Percentiles rank a stretch among this genome's conserved stretches.
These are phyloP conservation scores for Aspergillus cavernicola DNA, from an alignment of 495 filamentous ascomycete species.

Conservation along the genomic window DNA sequence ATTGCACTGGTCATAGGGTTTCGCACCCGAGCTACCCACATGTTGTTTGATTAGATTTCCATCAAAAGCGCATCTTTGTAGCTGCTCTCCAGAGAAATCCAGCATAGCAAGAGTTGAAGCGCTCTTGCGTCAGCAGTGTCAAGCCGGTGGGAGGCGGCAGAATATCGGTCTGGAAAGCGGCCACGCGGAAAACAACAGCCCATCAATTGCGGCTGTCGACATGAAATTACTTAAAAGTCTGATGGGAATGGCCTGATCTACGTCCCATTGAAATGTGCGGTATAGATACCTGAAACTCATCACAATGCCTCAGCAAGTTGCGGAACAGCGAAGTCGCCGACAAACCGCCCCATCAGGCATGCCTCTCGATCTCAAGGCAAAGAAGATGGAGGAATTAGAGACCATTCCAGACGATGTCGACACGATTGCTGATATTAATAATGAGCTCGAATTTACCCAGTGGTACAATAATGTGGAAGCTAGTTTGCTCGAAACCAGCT, in stretches of 20 bases:
- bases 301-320: conserved; percentile 26
- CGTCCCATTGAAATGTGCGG: neutral
- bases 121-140: conserved; percentile 30
- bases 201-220: neutral
- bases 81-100: neutral
- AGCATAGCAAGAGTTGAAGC: conserved; percentile 7
- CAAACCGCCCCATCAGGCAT: conserved; percentile 42
- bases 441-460: conserved; percentile 58
- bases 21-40: conserved; percentile 31
- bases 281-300: too few relatives aligned
- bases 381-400: conserved; percentile 24
- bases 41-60: conserved; percentile 16
- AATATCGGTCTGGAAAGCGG: conserved; percentile 23
- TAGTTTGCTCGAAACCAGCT: conserved; percentile 71
- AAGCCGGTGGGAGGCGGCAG: conserved; percentile 36
- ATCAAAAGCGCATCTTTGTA: conserved; percentile 8
- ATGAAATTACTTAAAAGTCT: neutral
- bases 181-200: conserved; percentile 14
- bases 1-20: conserved; percentile 21
- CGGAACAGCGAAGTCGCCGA: conserved; percentile 36
- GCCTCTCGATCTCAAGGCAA: conserved; percentile 28
- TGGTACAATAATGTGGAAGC: conserved; percentile 62
- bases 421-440: conserved; percentile 29
- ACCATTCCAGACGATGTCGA: conserved; percentile 21
- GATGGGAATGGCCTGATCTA: neutral